Evolutionary conservation across 1,284 basidiomycete species (phyloP), one percentile per base, ranked within the genome.

Genomic region (Ustilago trichophora): DNA sequence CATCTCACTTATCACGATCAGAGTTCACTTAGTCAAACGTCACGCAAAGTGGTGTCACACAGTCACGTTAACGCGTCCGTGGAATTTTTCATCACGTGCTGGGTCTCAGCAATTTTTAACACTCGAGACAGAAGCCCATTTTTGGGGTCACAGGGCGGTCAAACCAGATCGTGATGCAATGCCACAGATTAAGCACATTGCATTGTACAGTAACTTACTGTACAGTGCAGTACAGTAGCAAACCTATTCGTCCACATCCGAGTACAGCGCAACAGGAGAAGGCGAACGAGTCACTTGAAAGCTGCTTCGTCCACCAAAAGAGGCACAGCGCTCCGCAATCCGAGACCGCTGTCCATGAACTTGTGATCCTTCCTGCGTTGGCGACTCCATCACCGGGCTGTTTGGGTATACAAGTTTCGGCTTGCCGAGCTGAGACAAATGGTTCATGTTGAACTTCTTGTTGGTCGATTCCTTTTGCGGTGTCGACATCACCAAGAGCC

Each of bases 401-500:
- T 29, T 64, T 34, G 60, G 53, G 21, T 35, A 57, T 19, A 45
- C 54, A 15, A 64, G 36, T 26, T 26, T 53, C 10, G 60, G 60
- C 50, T 38, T 57, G 29, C 57, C 49, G 9, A 45, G n/a, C 7
- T 43, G 44, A 9, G 49, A 41, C 18, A 52, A 40, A 18, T 50
- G 46, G 4, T 34, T 19, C 16, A 45, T 16, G 15, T 24, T 40
- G 34, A 45, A 10, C 31, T 24, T 44, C 36, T 53, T 56, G 45
- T 36, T 45, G 1, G 35, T 27, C 6, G 54, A 15, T n/a, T 53
- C 55, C 27, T 58, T 65, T 19, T 58, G 54, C 6, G 62, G 62
- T 18, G 62, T 65, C 24, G 62, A 65, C 55, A 65, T 49, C 9
- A 65, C 62, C 36, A 65, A 49, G 33, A 54, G 19, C 31, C 55